Conservation (phyloP, 1,284 basidiomycete species). For the Rhodofomes roseus region DNA sequence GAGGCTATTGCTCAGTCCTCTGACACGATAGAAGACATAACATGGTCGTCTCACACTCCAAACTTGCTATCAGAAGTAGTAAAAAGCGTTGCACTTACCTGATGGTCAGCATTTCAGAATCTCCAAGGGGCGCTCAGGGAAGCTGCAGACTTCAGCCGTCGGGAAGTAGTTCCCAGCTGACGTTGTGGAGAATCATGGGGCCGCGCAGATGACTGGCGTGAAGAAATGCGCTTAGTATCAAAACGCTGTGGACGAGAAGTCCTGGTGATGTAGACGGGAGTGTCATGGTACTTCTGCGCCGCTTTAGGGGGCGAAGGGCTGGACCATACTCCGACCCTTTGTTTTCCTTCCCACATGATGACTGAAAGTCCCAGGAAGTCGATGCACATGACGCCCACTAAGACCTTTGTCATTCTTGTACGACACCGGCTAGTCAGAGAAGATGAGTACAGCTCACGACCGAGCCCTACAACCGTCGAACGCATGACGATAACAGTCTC, state of each 20-base stretch:
- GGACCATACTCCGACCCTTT: not conserved
- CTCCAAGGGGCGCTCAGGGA: slow-evolving; percentile 9
- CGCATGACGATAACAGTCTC: not conserved
- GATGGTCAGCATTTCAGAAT: not conserved
- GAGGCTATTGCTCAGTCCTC: not conserved
- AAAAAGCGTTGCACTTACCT: not conserved
- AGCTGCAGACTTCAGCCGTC: slow-evolving; percentile 4
- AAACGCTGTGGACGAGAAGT: not conserved
- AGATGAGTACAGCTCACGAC: not conserved
- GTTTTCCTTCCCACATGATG: not conserved
- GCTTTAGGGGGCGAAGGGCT: not conserved
- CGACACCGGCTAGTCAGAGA: not conserved
- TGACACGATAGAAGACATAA: not conserved
- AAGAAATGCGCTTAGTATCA: not conserved
- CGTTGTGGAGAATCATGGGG: slow-evolving; percentile 19
- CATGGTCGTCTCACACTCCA: not conserved
- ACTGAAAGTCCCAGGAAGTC: no score
- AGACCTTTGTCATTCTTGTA: not conserved
- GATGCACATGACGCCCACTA: not conserved
- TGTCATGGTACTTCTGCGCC: not conserved
- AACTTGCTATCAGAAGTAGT: not conserved
- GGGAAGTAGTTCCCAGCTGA: slow-evolving; percentile 14
- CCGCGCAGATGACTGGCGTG: slow-evolving; percentile 18
- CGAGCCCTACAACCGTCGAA: not conserved
- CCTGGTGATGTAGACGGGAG: not conserved